Evolutionary conservation across 805 yeast genomes (phyloP), one percentile per base, ranked within the genome.

Genomic region (Zygosaccharomyces bailii): DNA sequence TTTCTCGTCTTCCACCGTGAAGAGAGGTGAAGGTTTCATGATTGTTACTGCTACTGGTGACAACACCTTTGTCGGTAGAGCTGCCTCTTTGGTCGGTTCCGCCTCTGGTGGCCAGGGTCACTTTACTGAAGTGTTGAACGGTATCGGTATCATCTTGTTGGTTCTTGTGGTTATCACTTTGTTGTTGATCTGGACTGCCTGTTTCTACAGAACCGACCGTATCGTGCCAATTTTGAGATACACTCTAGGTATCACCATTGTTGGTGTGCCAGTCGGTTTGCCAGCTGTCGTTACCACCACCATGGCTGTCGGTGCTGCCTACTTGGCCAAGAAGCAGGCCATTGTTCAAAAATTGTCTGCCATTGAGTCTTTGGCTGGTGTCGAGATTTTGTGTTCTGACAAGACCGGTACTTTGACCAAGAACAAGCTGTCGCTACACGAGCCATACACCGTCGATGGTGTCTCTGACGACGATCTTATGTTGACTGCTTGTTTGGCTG

Each of bases 221-320:
- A 87, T 89, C 68, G 96, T 89, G 65, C 75, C 82, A 61, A 86
- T 89, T 74, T 78, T 89, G 71, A 80, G 96, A 76, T 86, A 82
- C 84, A 84, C 96, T 61, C 76, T 89, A 68, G 96, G 96, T 60
- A 88, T 89, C 71, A 89, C 96, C 76, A 87, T 89, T 73, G 84
- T 89, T 62, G 96, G 96, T 84, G 96, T 89, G 61, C 96, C 96
- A 70, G 96, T 89, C 59, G 96, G 96, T 85, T 82, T 89, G 70
- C 96, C 96, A 71, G 96, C 96, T 70, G 96, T 89, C 67, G 96
- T 88, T 59, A 89, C 96, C 78, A 89, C 96, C 64, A 89, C 96
- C 70, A 88, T 89, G 96, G 97, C 97, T 72, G 97, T 90, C 73
- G 97, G 97, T 82, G 97, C 96, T 71, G 96, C 96, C 68, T 87